Base-by-base conservation (phyloP, 2,329 filamentous ascomycete species). In the Cadophora sp. region DNA sequence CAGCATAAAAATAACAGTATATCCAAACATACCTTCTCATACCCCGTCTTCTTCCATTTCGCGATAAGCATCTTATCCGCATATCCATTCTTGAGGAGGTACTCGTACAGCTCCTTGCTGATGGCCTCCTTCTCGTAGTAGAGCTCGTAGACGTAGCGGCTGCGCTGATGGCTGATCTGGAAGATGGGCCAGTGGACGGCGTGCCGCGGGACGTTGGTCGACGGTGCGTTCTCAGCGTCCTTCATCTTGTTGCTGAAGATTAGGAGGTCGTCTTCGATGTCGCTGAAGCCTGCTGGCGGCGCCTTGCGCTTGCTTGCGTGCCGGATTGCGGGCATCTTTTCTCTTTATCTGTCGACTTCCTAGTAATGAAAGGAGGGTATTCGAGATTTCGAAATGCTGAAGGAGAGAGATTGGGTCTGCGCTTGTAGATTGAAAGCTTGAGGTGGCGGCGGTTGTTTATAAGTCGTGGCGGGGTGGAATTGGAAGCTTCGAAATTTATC, bases 41-140 rank as follows among this genome's bases (percentile, higher is more conserved):
- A 99, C 18, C 96, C 96, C 76, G 96, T 92, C 83, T 99, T 99
- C 88, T 99, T 99, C 96, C 96, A 99, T 83, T 99, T 99, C 16
- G 96, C 96, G 77, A 99, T 98, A 77, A 99, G 83, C 83, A 94
- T 96, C 55, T 92, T 89, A 80, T 99, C 96, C 5, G 94, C 96
- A 78, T 99, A 98, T 59, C 90, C 90, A 78, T 99, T 97, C 86
- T 99, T 99, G 68, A 99, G 83, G 71, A 98, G 83, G 90, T 93
- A 99, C 73, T 98, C 96, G 80, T 99, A 99, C 22, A 99, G 84
- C 80, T 90, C 84, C 81, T 92, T 95, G 80, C 88, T 92, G 78
- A 99, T 98, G 61, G 95, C 95, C 81, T 97, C 93, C 81, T 97
- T 97, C 80, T 96, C 91, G 81, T 98, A 99, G 83, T 97, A 98